A percentile compares a stretch with the other conserved stretches of the same genome.
Conservation (phyloP, 805 yeast genomes). For the Candida ficus region DNA sequence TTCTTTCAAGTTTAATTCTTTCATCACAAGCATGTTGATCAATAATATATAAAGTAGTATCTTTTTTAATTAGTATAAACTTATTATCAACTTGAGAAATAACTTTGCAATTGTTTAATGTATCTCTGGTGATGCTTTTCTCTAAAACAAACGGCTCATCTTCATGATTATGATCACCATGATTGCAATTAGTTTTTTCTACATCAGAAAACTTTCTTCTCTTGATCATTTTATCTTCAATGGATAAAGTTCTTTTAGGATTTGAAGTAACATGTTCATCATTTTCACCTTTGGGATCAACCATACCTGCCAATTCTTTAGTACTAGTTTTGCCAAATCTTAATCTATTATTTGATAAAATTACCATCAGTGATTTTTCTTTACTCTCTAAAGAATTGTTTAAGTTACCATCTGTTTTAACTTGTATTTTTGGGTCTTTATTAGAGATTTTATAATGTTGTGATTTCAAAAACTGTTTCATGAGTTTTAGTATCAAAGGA, state of each 20-base stretch:
- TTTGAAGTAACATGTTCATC: neutral
- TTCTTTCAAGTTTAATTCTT: constrained; percentile 53
- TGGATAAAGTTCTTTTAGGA: neutral
- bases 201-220: neutral
- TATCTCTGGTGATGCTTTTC: constrained; percentile 14
- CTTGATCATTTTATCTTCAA: neutral
- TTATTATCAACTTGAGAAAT: constrained; percentile 59
- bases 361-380: neutral
- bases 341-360: constrained; percentile 1
- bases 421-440: too few relatives aligned
- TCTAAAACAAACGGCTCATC: constrained; percentile 9
- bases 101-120: constrained; percentile 27
- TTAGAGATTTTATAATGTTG: constrained; percentile 18
- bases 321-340: neutral
- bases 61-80: constrained; percentile 46
- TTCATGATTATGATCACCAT: neutral
- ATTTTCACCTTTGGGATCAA: neutral
- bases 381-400: too few relatives aligned
- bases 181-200: neutral
- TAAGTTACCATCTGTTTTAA: too few relatives aligned
- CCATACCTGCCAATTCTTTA: constrained; percentile 7
- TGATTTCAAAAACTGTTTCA: constrained; percentile 25
- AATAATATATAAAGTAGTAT: constrained; percentile 34
- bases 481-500: constrained; percentile 28
- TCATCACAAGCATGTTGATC: constrained; percentile 92